Percentiles rank a stretch among this genome's conserved stretches.
phyloP scores from a whole-genome alignment of 768 basidiomycete genomes.

The Pholiota molesta region DNA sequence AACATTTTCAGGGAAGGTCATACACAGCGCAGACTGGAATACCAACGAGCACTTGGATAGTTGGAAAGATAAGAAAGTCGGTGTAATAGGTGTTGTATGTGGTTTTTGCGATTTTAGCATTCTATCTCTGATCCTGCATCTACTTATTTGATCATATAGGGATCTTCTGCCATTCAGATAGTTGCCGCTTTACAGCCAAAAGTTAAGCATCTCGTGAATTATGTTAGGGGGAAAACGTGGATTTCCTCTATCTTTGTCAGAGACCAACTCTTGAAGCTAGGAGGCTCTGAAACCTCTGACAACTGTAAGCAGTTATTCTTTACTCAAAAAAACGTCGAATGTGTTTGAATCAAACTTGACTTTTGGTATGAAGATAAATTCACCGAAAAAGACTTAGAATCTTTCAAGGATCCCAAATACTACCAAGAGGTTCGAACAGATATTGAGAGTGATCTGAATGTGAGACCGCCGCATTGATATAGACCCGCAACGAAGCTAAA shows the following conservation, averaged over 20 bases:
- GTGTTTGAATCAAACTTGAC: not conserved
- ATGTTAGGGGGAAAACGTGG: slow-evolving; percentile 65
- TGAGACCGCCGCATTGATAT: slow-evolving; percentile 25
- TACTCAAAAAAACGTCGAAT: not conserved
- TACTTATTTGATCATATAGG: slow-evolving; percentile 36
- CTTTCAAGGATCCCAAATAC: slow-evolving; percentile 49
- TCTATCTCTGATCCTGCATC: not conserved
- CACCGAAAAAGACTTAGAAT: slow-evolving; percentile 51
- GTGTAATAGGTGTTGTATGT: slow-evolving; percentile 62
- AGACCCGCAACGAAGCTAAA: not conserved
- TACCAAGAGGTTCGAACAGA: slow-evolving; percentile 52
- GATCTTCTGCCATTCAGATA: slow-evolving; percentile 65
- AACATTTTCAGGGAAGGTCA: slow-evolving; percentile 55
- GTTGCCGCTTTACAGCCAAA: slow-evolving; percentile 59
- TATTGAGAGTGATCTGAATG: slow-evolving; percentile 54
- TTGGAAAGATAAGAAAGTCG: slow-evolving; percentile 57
- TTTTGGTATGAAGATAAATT: slow-evolving; percentile 40
- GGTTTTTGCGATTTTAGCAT: not conserved
- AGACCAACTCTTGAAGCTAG: slow-evolving; percentile 41
- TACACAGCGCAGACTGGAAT: slow-evolving; percentile 70
- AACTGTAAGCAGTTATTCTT: slow-evolving; percentile 41
- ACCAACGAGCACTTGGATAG: slow-evolving; percentile 37
- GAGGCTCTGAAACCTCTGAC: slow-evolving; percentile 35
- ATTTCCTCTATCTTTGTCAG: slow-evolving; percentile 47
- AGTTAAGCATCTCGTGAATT: slow-evolving; percentile 52